Evolutionary conservation across 2,329 filamentous ascomycete species (phyloP).

Genomic region (Didymellaceae sp.): DNA sequence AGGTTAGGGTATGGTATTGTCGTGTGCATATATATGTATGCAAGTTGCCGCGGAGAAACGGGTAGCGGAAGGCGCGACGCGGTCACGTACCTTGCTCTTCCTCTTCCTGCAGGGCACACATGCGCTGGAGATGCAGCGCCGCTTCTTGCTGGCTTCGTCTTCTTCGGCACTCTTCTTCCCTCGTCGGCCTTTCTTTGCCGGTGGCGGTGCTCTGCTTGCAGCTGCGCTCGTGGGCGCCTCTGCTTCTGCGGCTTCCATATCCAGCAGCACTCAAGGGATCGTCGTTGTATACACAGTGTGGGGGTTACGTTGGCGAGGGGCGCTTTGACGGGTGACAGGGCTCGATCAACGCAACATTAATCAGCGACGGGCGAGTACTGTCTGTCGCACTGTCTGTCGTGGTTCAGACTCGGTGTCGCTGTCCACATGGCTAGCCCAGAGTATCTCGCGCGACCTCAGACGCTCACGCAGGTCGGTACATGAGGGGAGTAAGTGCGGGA

Average conservation of each 20-base stretch:
- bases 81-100: conserved; percentile 48
- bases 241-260: conserved; percentile 16
- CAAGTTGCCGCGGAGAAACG: conserved; percentile 2
- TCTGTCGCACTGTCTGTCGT: conserved; percentile 19
- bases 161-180: conserved; percentile 43
- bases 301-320: conserved; percentile 27
- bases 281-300: conserved; percentile 18
- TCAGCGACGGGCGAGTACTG: conserved; percentile 25
- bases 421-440: conserved; percentile 30
- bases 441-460: conserved; percentile 6
- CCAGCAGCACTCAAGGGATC: conserved; percentile 22
- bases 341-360: conserved; percentile 29
- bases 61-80: not conserved
- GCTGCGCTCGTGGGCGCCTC: conserved; percentile 14
- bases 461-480: conserved; percentile 18
- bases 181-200: conserved; percentile 43
- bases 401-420: conserved; percentile 15
- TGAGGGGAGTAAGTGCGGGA: conserved; percentile 10
- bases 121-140: conserved; percentile 51
- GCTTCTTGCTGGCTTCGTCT: conserved; percentile 52
- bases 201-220: conserved; percentile 4
- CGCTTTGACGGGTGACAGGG: conserved; percentile 18
- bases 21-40: not conserved
- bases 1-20: too few relatives aligned
- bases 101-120: conserved; percentile 51